Evolutionary conservation across 202 grass and related monocot genomes (phyloP).

Genomic region (Panicum virgatum): DNA sequence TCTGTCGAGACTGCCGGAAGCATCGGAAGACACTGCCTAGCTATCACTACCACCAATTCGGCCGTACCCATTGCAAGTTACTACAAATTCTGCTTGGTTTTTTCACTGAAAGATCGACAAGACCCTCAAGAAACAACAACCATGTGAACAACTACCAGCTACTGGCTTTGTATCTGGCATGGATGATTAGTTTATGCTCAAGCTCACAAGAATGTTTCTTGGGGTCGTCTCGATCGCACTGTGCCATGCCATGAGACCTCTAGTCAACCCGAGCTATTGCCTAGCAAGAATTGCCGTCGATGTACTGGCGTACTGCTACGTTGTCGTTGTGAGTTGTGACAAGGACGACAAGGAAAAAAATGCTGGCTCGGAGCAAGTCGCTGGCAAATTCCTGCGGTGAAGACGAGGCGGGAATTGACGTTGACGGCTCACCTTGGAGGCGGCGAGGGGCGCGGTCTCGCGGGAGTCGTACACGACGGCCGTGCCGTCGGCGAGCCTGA

Average conservation of each 20-base stretch:
- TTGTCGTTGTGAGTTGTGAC: no score
- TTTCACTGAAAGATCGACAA: not conserved
- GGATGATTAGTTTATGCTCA: not conserved
- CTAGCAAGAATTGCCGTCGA: not conserved
- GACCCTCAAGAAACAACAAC: not conserved
- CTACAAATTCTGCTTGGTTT: not conserved
- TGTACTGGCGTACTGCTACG: not conserved
- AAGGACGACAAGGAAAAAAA: not conserved
- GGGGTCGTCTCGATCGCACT: not conserved
- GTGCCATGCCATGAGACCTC: not conserved
- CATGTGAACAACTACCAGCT: constrained; percentile 19
- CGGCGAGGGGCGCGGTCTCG: constrained; percentile 73
- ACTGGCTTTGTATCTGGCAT: not conserved
- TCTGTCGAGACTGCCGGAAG: not conserved
- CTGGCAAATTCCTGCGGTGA: not conserved
- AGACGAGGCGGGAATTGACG: not conserved
- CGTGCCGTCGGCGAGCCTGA: constrained; percentile 51
- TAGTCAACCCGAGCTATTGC: not conserved
- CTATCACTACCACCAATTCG: no score
- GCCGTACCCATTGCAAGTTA: not conserved
- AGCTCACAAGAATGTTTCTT: no score
- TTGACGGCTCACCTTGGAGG: constrained; percentile 61
- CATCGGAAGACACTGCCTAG: no score
- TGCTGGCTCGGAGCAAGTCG: not conserved
- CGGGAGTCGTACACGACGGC: constrained; percentile 64